Base-by-base conservation (phyloP, 352 stramenopile genomes). In the Phytophthora pini region DNA sequence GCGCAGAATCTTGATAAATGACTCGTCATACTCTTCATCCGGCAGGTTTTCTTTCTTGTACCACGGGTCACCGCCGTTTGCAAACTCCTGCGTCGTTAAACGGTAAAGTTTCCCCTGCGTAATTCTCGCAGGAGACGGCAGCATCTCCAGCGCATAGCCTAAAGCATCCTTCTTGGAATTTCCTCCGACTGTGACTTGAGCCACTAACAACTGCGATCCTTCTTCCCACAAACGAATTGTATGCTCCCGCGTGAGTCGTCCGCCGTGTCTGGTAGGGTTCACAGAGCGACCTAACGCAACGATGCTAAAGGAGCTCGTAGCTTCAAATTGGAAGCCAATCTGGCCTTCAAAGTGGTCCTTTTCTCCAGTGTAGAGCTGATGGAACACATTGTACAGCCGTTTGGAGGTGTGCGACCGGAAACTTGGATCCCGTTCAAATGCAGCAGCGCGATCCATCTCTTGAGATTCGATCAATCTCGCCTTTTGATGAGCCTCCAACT, bases 311-410 rank as follows among this genome's bases (percentile, higher is more conserved):
- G 80, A 89, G 44, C 87, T 92, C 3, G 74, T 90, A 6, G 88
- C 87, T 70, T 96, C 88, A 68, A 96, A 96, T 52, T 96, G 88
- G 47, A 96, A 96, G 5, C 88, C 88, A 58, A 96, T 96, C 58
- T 96, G 88, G 0, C 88, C 88, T 64, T 96, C 88, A 54, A 96
- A 96, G 71, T 96, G 88, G 34, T 96, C 88, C 56, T 96, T 96
- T 63, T 94, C 87, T 9, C 88, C 88, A 0, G 85, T 96, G 68
- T 96, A 96, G 1, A 96, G 79, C 41, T 95, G 85, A 49, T 90
- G 87, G 56, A 96, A 96, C 27, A 95, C 85, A 32, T 96, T 96
- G 65, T 96, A 92, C 46, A 95, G 76, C 17, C 84, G 75, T 51
- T 92, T 93, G 3, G 82, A 86, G 27, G 74, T 68, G 41, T 87